These are phyloP conservation scores for Linnemannia elongata DNA, from an alignment of 192 early-diverging fungal species.

Conservation along the genomic window DNA sequence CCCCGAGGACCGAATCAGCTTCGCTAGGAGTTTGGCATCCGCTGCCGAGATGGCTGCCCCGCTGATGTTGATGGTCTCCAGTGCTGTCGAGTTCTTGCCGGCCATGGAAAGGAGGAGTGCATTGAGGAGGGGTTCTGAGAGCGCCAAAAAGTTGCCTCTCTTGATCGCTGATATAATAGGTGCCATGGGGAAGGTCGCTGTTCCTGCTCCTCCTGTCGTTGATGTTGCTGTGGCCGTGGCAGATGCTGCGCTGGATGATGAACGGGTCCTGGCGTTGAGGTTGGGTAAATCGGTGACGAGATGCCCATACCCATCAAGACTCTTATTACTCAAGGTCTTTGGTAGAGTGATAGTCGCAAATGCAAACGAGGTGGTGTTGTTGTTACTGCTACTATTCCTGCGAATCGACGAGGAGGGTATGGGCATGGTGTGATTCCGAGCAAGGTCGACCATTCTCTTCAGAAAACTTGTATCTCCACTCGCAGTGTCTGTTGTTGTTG, in stretches of 20 bases:
- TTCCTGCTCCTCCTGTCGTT: neutral
- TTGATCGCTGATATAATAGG: slow-evolving; percentile 26
- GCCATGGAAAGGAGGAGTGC: slow-evolving; percentile 20
- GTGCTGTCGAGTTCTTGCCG: slow-evolving; percentile 34
- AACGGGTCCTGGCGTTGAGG: neutral
- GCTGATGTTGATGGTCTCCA: slow-evolving; percentile 34
- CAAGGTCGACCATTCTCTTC: neutral
- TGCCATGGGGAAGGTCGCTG: neutral
- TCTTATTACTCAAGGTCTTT: slow-evolving; percentile 6
- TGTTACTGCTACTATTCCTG: neutral
- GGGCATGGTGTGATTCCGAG: slow-evolving; percentile 34
- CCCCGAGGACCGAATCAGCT: slow-evolving; percentile 35
- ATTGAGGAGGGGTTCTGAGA: slow-evolving; percentile 34
- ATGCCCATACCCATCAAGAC: neutral
- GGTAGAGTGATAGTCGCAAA: slow-evolving; percentile 10
- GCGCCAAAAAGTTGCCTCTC: slow-evolving; percentile 34
- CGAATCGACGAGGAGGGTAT: neutral
- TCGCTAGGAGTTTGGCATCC: slow-evolving; percentile 39
- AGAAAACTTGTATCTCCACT: neutral
- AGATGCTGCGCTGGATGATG: neutral
- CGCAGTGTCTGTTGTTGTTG: neutral
- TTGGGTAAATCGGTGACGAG: neutral
- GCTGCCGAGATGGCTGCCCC: slow-evolving; percentile 25
- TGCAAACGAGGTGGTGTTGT: slow-evolving; percentile 22
- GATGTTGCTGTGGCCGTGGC: neutral